phyloP scores from a whole-genome alignment of 2,329 filamentous ascomycete genomes.

The Monosporascus sp. region DNA sequence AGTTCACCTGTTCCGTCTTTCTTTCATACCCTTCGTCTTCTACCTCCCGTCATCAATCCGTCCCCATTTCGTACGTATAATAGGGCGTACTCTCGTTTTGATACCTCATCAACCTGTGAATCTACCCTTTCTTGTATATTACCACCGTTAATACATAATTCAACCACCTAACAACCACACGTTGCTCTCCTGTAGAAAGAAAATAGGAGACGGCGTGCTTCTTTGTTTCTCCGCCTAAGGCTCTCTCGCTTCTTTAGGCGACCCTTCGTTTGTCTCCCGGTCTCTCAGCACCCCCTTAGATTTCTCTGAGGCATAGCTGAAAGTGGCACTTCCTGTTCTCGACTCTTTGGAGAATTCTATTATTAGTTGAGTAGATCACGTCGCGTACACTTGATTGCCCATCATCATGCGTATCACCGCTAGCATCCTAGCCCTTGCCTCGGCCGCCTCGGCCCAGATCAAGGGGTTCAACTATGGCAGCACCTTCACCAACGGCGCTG shows the following conservation, averaged over 20 bases:
- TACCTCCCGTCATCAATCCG: not conserved
- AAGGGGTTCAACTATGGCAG: slow-evolving; percentile 72
- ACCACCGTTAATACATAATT: not conserved
- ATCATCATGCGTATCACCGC: slow-evolving; percentile 17
- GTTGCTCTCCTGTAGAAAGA: no score
- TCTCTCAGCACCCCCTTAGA: no score
- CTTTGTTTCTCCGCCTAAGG: no score
- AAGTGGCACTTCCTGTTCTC: not conserved
- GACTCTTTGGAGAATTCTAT: no score
- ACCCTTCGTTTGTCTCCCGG: no score
- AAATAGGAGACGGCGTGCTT: no score
- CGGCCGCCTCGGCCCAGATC: slow-evolving; percentile 33
- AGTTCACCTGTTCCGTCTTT: not conserved
- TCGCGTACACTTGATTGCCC: not conserved
- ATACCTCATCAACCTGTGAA: not conserved
- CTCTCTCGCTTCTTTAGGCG: no score
- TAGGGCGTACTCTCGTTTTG: not conserved
- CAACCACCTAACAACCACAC: not conserved
- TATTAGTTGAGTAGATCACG: not conserved
- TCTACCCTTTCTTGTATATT: not conserved
- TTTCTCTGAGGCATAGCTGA: no score
- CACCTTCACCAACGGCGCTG: slow-evolving; percentile 52
- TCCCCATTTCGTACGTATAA: not conserved
- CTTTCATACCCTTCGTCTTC: not conserved
- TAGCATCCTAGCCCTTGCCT: slow-evolving; percentile 29